Evolutionary conservation across 2,329 filamentous ascomycete genomes (phyloP).

Genomic region (Calonectria crousiana): DNA sequence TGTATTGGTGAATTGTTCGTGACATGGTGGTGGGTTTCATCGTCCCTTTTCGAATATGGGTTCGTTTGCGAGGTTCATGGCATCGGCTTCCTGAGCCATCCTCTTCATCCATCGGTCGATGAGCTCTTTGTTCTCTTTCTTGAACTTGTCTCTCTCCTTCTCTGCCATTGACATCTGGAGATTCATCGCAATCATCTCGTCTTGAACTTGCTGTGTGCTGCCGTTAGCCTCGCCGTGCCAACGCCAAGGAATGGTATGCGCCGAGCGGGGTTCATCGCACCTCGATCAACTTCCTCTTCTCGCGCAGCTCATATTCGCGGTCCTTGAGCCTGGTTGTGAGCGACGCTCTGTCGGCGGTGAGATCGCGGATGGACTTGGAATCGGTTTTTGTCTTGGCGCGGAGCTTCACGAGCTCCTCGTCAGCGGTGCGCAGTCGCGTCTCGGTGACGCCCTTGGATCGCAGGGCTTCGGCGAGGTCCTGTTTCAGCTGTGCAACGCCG

Average conservation of each 20-base stretch:
- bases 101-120: slow-evolving; percentile 92
- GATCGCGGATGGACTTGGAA: slow-evolving; percentile 67
- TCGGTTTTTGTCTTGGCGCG: slow-evolving; percentile 72
- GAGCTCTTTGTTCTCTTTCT: slow-evolving; percentile 87
- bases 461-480: slow-evolving; percentile 82
- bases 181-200: slow-evolving; percentile 90
- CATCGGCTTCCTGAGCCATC: slow-evolving; percentile 87
- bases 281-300: slow-evolving; percentile 86
- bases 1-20: neutral
- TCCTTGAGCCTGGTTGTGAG: slow-evolving; percentile 79
- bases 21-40: slow-evolving; percentile 26
- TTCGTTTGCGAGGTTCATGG: slow-evolving; percentile 80
- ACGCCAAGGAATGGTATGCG: neutral
- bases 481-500: slow-evolving; percentile 64
- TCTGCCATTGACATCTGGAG: slow-evolving; percentile 90
- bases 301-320: slow-evolving; percentile 85
- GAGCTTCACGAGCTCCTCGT: slow-evolving; percentile 74
- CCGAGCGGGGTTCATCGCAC: slow-evolving; percentile 52
- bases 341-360: slow-evolving; percentile 72
- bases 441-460: slow-evolving; percentile 79
- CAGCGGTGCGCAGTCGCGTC: slow-evolving; percentile 70
- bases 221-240: slow-evolving; percentile 24
- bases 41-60: slow-evolving; percentile 49
- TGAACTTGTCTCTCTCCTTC: slow-evolving; percentile 77
- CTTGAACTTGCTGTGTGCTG: slow-evolving; percentile 78